Conservation (phyloP, 129 eudicot species). For the Helianthus annuus region HanXRQr2.0-SUNRISE NC_035442.2:101506089-101506588, state of each 20-base stretch:
- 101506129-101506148: slow-evolving; percentile 87
- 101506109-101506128: slow-evolving; percentile 96
- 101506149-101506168: slow-evolving; percentile 45
- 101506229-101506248: too few species aligned
- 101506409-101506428: too few species aligned
- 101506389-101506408: too few species aligned
- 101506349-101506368: too few species aligned
- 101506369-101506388: too few species aligned
- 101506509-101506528: not conserved
- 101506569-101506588: not conserved
- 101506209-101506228: too few species aligned
- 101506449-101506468: not conserved
- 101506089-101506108: slow-evolving; percentile 99
- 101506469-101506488: not conserved
- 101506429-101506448: not conserved
- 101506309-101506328: too few species aligned
- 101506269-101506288: too few species aligned
- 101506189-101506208: too few species aligned
- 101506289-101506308: too few species aligned
- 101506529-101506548: not conserved
- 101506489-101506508: not conserved
- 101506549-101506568: not conserved
- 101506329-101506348: too few species aligned
- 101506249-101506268: too few species aligned
- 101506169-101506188: not conserved